Conservation (phyloP, 2,329 filamentous ascomycete genomes). For the Pestalotiopsis sp. region DNA sequence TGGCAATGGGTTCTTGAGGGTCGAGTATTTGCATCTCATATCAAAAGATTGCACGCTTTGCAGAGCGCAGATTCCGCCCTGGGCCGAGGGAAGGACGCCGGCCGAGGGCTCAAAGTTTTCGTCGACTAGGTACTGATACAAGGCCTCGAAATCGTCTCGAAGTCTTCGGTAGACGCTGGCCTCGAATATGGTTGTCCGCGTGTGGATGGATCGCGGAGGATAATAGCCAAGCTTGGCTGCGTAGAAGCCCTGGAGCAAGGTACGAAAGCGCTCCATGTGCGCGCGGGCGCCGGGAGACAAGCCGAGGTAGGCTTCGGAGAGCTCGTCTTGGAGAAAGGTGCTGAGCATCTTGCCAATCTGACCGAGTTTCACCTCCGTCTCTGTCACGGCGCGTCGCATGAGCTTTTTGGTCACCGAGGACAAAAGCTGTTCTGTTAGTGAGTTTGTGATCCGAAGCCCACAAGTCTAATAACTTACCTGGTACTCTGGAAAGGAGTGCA, state of each 20-base stretch:
- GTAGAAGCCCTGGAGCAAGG: slow-evolving; percentile 69
- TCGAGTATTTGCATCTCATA: slow-evolving; percentile 54
- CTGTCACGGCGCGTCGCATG: slow-evolving; percentile 61
- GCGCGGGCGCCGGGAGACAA: slow-evolving; percentile 60
- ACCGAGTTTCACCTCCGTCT: slow-evolving; percentile 66
- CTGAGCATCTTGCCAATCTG: slow-evolving; percentile 59
- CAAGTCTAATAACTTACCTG: slow-evolving; percentile 46
- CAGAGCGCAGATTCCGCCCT: slow-evolving; percentile 70
- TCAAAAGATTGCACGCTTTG: slow-evolving; percentile 72
- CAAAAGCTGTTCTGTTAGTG: slow-evolving; percentile 40
- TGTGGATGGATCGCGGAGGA: slow-evolving; percentile 56
- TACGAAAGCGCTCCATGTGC: slow-evolving; percentile 74
- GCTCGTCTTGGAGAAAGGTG: slow-evolving; percentile 72
- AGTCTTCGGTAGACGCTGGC: slow-evolving; percentile 62
- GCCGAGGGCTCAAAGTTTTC: slow-evolving; percentile 50
- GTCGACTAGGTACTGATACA: slow-evolving; percentile 75
- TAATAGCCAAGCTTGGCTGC: slow-evolving; percentile 70
- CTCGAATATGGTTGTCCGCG: slow-evolving; percentile 51
- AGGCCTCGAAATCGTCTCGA: slow-evolving; percentile 68
- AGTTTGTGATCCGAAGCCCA: background rate
- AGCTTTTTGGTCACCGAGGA: slow-evolving; percentile 62
- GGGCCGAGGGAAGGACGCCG: slow-evolving; percentile 53
- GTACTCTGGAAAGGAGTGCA: slow-evolving; percentile 61
- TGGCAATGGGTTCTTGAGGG: slow-evolving; percentile 68
- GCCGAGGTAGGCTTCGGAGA: slow-evolving; percentile 67